These are phyloP conservation scores for Globisporangium carolinianum DNA, from an alignment of 352 stramenopile species.

Conservation along the genomic window DNA sequence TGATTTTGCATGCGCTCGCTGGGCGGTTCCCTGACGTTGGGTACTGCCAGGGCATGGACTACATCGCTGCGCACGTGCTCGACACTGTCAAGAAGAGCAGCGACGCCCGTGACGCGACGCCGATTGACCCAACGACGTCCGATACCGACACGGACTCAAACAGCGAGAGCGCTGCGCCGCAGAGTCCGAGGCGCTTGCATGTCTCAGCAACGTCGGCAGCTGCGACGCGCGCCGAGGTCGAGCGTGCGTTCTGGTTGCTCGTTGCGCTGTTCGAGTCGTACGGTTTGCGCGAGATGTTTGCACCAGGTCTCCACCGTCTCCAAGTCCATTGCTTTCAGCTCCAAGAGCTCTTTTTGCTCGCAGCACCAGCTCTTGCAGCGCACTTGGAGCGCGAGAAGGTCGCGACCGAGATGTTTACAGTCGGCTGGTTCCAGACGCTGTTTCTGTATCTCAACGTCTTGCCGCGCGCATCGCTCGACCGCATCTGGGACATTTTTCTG, in stretches of 20 bases:
- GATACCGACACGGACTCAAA: conserved; percentile 4
- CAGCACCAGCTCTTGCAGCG: conserved; percentile 41
- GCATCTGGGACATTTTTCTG: conserved; percentile 85
- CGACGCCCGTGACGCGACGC: conserved; percentile 23
- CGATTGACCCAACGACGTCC: conserved; percentile 1
- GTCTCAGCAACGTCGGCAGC: conserved; percentile 15
- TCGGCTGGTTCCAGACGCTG: conserved; percentile 86
- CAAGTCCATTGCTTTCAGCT: conserved; percentile 81
- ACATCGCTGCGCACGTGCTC: conserved; percentile 75
- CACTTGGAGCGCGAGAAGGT: conserved; percentile 79
- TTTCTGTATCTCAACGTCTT: conserved; percentile 85
- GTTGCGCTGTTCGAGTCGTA: conserved; percentile 80
- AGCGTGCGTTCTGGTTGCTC: conserved; percentile 76
- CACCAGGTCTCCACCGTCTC: conserved; percentile 56
- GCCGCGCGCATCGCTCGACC: conserved; percentile 54
- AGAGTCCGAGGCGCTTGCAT: conserved; percentile 12
- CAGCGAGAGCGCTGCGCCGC: conserved; percentile 10
- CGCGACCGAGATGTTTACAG: conserved; percentile 82
- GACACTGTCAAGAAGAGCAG: conserved; percentile 76
- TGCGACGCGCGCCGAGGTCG: conserved; percentile 44
- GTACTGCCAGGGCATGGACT: conserved; percentile 88
- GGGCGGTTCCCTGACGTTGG: conserved; percentile 76
- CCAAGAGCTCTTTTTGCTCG: conserved; percentile 57
- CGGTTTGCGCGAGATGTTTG: conserved; percentile 73
- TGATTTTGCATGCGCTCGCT: conserved; percentile 73